These are phyloP conservation scores for Sedum album DNA, from an alignment of 164 flowering plant species.

Conservation along the genomic window DNA sequence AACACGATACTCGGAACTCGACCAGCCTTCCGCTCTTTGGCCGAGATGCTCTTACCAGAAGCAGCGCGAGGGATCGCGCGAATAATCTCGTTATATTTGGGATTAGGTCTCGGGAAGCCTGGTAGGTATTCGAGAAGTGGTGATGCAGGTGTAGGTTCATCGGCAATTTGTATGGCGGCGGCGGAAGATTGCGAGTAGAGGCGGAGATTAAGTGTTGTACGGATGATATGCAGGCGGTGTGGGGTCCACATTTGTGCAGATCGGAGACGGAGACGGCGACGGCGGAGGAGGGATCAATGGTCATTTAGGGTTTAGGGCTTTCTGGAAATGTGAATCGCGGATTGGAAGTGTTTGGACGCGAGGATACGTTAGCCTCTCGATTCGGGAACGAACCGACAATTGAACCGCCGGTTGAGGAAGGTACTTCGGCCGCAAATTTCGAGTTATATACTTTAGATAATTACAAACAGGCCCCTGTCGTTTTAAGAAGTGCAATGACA, in stretches of 20 bases:
- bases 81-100: slow-evolving; percentile 65
- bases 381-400: no score
- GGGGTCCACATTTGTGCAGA: slow-evolving; percentile 31
- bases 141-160: slow-evolving; percentile 11
- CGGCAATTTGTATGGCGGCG: slow-evolving; percentile 28
- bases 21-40: slow-evolving; percentile 61
- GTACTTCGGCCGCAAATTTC: no score
- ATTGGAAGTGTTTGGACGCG: slow-evolving; percentile 3
- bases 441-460: no score
- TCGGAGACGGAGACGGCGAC: background rate
- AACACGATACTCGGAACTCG: slow-evolving; percentile 81
- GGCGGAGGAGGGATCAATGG: background rate
- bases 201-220: slow-evolving; percentile 16
- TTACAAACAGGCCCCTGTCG: no score
- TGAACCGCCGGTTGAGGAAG: no score
- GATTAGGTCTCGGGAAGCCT: slow-evolving; percentile 68
- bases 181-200: slow-evolving; percentile 22
- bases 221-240: slow-evolving; percentile 18
- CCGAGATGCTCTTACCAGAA: slow-evolving; percentile 55
- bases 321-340: background rate
- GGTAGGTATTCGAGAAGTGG: slow-evolving; percentile 38
- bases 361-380: background rate
- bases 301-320: slow-evolving; percentile 2
- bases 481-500: no score
- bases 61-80: slow-evolving; percentile 46